Evolutionary conservation across 768 basidiomycete genomes (phyloP).

Genomic region (Kwoniella sp.): DNA sequence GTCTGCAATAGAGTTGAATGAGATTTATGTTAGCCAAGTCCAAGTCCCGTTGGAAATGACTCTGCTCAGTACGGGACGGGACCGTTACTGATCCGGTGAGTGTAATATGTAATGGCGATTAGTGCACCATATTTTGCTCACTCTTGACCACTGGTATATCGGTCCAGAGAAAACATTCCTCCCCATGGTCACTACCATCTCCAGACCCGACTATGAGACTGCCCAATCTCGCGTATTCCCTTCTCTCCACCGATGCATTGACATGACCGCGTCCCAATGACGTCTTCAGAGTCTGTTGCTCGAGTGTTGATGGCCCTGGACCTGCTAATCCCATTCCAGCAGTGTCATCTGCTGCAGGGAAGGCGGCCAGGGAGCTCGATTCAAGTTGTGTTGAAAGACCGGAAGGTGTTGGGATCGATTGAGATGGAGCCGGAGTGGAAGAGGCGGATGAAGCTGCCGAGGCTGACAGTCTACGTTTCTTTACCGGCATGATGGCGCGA

Average conservation of each 20-base stretch:
- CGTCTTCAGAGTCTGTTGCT: not conserved
- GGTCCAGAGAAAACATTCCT: conserved; percentile 52
- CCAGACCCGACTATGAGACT: conserved; percentile 32
- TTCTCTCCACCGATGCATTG: conserved; percentile 11
- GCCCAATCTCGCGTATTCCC: conserved; percentile 31
- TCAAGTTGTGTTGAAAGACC: not conserved
- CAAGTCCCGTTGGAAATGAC: too few relatives aligned
- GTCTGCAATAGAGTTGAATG: conserved; percentile 26
- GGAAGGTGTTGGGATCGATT: not conserved
- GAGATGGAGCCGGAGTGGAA: conserved; percentile 24
- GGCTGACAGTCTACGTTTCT: conserved; percentile 34
- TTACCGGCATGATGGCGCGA: conserved; percentile 18
- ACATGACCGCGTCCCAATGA: not conserved
- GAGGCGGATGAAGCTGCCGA: conserved; percentile 31
- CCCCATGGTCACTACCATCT: conserved; percentile 41
- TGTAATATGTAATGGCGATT: too few relatives aligned
- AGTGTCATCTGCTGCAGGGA: not conserved
- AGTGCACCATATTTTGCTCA: conserved; percentile 16
- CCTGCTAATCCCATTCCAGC: conserved; percentile 11
- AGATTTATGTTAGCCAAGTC: too few relatives aligned
- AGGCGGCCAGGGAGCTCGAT: conserved; percentile 5
- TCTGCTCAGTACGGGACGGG: too few relatives aligned
- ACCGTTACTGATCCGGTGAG: too few relatives aligned
- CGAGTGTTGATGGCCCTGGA: conserved; percentile 21
- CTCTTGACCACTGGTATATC: conserved; percentile 51